phyloP scores from a whole-genome alignment of 176 grass and related monocot species.

The Aegilops sharonensis region DNA sequence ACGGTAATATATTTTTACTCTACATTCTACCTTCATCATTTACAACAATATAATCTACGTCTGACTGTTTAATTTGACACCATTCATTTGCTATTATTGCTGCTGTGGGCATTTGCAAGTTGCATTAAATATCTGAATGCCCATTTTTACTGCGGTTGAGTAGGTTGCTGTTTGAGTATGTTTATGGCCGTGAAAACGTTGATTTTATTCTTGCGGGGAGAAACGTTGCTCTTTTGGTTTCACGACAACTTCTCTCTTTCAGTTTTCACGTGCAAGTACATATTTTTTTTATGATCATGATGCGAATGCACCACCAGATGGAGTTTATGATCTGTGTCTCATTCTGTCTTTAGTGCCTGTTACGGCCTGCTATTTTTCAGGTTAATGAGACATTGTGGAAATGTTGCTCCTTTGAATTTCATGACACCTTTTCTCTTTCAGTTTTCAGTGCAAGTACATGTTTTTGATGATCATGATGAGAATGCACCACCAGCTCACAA shows the following conservation, averaged over 20 bases:
- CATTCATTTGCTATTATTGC: neutral
- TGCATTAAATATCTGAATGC: neutral
- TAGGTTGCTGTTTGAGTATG: neutral
- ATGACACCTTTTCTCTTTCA: conserved; percentile 24
- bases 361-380: conserved; percentile 44
- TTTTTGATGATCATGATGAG: neutral
- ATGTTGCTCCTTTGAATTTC: neutral
- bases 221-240: conserved; percentile 3
- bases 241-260: conserved; percentile 26
- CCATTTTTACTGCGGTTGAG: neutral
- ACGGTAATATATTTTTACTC: conserved; percentile 57
- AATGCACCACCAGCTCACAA: neutral
- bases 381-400: conserved; percentile 89
- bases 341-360: conserved; percentile 22
- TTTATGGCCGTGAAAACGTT: neutral
- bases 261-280: conserved; percentile 3
- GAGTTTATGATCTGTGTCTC: neutral
- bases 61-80: neutral
- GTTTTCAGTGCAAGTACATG: conserved; percentile 5
- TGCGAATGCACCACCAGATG: neutral
- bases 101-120: neutral
- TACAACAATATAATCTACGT: neutral
- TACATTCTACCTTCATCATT: conserved; percentile 14
- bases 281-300: neutral
- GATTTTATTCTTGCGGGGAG: neutral